Evolutionary conservation across 768 basidiomycete genomes (phyloP).

Genomic region (Kwoniella pini): DNA sequence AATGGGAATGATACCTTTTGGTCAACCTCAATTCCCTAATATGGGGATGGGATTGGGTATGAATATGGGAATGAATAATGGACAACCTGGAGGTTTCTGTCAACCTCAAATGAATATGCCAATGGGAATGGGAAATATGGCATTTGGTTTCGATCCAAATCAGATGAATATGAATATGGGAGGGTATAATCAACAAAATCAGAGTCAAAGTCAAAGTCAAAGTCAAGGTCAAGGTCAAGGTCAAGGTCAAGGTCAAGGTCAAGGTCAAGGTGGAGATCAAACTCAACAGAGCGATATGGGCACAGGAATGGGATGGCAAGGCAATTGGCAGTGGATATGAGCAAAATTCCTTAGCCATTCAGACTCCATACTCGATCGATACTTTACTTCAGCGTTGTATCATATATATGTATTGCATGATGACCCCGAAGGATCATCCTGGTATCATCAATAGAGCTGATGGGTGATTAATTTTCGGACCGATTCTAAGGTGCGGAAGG

Average conservation of each 20-base stretch:
- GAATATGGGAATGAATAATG: background rate
- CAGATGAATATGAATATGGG: conserved; percentile 6
- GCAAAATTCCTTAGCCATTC: too few species aligned
- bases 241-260: background rate
- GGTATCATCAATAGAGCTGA: too few species aligned
- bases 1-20: conserved; percentile 7
- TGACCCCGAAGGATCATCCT: too few species aligned
- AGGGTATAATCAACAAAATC: conserved; percentile 4
- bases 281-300: background rate
- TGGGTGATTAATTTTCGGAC: too few species aligned
- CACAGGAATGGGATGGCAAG: conserved; percentile 16
- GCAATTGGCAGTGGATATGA: conserved; percentile 7
- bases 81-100: background rate
- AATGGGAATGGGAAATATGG: background rate
- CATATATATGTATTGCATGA: too few species aligned
- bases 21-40: background rate
- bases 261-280: background rate
- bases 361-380: too few species aligned
- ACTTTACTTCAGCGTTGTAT: too few species aligned
- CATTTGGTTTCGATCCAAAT: background rate
- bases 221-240: background rate
- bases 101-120: background rate
- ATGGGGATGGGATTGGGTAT: background rate
- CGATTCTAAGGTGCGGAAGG: too few species aligned
- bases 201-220: background rate